A percentile compares a stretch with the other conserved stretches of the same genome.
These are phyloP conservation scores for Hygrophorus russula DNA, from an alignment of 768 basidiomycete genomes.

Conservation along the genomic window DNA sequence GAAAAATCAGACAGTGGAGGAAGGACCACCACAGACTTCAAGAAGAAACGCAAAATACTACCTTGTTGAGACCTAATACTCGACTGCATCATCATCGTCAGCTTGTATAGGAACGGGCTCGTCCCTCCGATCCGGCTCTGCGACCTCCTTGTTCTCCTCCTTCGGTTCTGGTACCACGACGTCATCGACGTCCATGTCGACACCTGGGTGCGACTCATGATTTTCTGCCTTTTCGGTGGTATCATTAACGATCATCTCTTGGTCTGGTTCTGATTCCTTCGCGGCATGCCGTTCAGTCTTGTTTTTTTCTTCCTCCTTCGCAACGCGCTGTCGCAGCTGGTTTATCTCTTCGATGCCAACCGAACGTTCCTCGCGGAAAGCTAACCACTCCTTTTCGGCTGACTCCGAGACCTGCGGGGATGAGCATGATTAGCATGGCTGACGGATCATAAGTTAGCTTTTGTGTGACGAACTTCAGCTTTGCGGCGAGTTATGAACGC, in stretches of 20 bases:
- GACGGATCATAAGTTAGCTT: background rate
- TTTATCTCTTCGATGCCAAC: constrained; percentile 51
- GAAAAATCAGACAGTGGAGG: background rate
- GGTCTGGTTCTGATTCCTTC: constrained; percentile 21
- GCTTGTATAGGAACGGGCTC: constrained; percentile 43
- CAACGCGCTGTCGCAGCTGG: constrained; percentile 49
- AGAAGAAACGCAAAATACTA: constrained; percentile 3
- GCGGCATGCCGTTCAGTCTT: constrained; percentile 21
- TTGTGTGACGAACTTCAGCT: constrained; percentile 36
- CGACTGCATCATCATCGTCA: constrained; percentile 74
- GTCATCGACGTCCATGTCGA: constrained; percentile 29
- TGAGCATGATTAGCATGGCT: constrained; percentile 3
- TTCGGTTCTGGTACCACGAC: constrained; percentile 10
- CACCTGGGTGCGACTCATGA: constrained; percentile 10
- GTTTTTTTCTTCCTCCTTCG: constrained; percentile 49
- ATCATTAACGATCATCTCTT: constrained; percentile 27
- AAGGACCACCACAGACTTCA: background rate
- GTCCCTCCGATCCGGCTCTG: constrained; percentile 39
- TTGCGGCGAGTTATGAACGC: constrained; percentile 52
- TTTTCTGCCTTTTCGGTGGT: constrained; percentile 5
- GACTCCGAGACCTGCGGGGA: constrained; percentile 43
- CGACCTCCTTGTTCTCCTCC: constrained; percentile 26
- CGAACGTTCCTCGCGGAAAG: constrained; percentile 51
- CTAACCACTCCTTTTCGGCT: constrained; percentile 55
- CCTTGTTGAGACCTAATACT: constrained; percentile 39